Evolutionary conservation across 1,284 basidiomycete species (phyloP).

Genomic region (Gymnopus androsaceus): DNA sequence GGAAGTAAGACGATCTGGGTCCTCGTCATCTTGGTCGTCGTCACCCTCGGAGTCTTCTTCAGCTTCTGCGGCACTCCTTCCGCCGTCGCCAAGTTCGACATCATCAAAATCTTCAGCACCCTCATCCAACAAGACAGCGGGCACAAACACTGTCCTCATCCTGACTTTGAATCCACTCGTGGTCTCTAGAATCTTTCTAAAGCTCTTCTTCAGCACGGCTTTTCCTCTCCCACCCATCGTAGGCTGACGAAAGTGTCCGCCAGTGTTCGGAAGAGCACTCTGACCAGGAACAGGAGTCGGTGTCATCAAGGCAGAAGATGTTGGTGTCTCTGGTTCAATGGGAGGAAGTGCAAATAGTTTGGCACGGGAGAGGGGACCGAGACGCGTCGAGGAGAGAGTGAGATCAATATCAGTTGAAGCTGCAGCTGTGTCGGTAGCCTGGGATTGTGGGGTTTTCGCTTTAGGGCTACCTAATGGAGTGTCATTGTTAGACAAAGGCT

Average conservation of each 20-base stretch:
- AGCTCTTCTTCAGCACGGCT: conserved; percentile 73
- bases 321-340: conserved; percentile 39
- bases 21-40: conserved; percentile 55
- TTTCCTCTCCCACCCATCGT: conserved; percentile 1
- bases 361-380: conserved; percentile 62
- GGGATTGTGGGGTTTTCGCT: too few relatives aligned
- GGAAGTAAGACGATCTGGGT: conserved; percentile 59
- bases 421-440: not conserved
- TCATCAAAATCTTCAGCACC: conserved; percentile 45
- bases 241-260: not conserved
- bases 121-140: conserved; percentile 51
- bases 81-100: conserved; percentile 23
- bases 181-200: conserved; percentile 74
- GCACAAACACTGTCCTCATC: conserved; percentile 87
- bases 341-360: conserved; percentile 64
- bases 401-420: conserved; percentile 24
- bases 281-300: conserved; percentile 1
- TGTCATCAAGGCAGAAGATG: conserved; percentile 44
- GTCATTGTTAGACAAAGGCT: not conserved
- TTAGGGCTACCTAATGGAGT: conserved; percentile 1
- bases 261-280: not conserved
- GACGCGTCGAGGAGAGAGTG: conserved; percentile 62
- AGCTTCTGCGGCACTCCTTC: conserved; percentile 33
- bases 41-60: conserved; percentile 43
- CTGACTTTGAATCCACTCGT: conserved; percentile 83